Evolutionary conservation across 1,284 basidiomycete genomes (phyloP), one percentile per base, ranked within the genome.

Genomic region (Boletellus deceptivus): DNA sequence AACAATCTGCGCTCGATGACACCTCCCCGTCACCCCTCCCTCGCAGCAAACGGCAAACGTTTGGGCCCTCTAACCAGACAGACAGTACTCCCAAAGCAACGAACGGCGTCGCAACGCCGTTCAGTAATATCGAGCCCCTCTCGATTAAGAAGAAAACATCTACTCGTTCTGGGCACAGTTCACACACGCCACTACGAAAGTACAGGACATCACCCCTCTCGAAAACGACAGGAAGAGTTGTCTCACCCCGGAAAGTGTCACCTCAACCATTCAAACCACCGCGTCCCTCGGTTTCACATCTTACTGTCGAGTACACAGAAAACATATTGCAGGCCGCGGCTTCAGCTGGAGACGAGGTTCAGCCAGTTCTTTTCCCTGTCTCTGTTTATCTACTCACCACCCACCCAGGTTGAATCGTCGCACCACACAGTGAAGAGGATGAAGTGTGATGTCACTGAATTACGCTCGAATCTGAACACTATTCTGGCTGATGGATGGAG

Each of bases 91-190:
- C 80, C 7, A 82, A 73, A 59, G 63, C 62, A 20, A 57, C 59
- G 40, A 61, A 63, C 25, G 59, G 64, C 27, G 48, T 61, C 17
- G 49, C 50, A 25, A 49, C 22, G 31, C 59, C 48, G 48, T 59
- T 58, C 49, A 60, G 50, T 49, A 61, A 59, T 25, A 67, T 89
- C 25, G 86, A 88, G 60, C 89, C 89, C 9, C 71, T 91, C 49
- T 85, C 83, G 2, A 90, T 91, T 63, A 89, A 85, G 74, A 90
- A 91, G 73, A 90, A 89, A 68, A 72, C 77, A 4, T 86, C 84
- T 5, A 72, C 67, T 35, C 76, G 78, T 37, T 72, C 69, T 39
- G 61, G 67, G 10, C 64, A 67, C 6, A 66, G 68, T 50, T 56
- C 79, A 14, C 72, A 77, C 37, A 70, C 75, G 11, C 69, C 76